Evolutionary conservation across 1,139 yeast genomes (phyloP).

Genomic region (Debaryomyces nepalensis): DNA sequence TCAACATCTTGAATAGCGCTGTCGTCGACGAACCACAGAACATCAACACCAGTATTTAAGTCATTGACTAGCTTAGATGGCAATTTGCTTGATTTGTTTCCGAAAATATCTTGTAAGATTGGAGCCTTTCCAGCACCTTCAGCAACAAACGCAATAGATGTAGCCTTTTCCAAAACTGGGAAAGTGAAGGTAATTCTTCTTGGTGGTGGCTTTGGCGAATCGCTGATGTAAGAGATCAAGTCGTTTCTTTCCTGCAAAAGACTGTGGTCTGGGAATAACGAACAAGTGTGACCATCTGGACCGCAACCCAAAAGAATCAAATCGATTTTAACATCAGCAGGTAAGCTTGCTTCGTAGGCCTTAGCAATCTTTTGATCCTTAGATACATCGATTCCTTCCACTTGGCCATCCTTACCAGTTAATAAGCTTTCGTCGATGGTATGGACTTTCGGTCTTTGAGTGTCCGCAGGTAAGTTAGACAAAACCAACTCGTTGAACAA

Average conservation of each 20-base stretch:
- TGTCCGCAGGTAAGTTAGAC: constrained; percentile 39
- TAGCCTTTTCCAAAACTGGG: constrained; percentile 60
- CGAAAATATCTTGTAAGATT: constrained; percentile 70
- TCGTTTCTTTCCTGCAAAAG: constrained; percentile 46
- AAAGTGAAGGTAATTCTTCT: constrained; percentile 74
- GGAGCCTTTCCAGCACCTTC: constrained; percentile 88
- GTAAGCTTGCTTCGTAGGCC: constrained; percentile 53
- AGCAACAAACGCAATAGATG: constrained; percentile 78
- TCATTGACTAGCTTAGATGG: constrained; percentile 79
- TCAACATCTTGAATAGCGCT: constrained; percentile 72
- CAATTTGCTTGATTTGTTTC: constrained; percentile 50
- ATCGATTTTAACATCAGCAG: constrained; percentile 49
- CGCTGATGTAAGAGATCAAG: constrained; percentile 49
- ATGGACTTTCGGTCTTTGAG: constrained; percentile 47
- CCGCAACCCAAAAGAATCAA: constrained; percentile 74
- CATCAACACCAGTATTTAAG: constrained; percentile 47
- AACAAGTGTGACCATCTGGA: constrained; percentile 83
- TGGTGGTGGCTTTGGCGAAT: constrained; percentile 82
- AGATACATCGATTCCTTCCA: constrained; percentile 37
- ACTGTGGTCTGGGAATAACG: constrained; percentile 66
- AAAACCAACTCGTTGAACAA: constrained; percentile 62
- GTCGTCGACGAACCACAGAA: constrained; percentile 81
- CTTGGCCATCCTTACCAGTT: constrained; percentile 51
- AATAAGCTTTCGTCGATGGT: constrained; percentile 55
- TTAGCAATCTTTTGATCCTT: constrained; percentile 55